Evolutionary conservation across 2,329 filamentous ascomycete genomes (phyloP), one percentile per base, ranked within the genome.

Genomic region (Paecilomyces sp.): DNA sequence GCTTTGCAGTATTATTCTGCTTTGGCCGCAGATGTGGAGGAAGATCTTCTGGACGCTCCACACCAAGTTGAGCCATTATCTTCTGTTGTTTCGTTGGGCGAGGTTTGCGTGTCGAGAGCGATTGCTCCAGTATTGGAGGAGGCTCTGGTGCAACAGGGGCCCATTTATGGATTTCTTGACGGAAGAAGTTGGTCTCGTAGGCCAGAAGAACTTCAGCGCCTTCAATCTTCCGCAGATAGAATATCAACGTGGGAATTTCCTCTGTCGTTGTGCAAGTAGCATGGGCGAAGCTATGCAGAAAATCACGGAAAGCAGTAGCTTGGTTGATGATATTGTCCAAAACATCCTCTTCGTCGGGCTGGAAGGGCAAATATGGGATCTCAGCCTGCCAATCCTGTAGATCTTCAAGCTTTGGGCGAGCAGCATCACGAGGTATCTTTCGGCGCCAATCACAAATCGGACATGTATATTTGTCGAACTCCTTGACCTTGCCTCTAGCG

Each of bases 401-500:
- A 66, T 97, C 92, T 73, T 99, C 94, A 0, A 99, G 81, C 75
- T 97, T 97, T 0, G 94, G 94, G 30, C 94, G 88, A 24, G 94
- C 92, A 25, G 94, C 94, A 79, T 99, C 94, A 54, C 94, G 90
- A 28, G 94, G 94, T 57, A 99, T 97, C 77, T 93, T 95, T 71
- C 97, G 90, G 18, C 94, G 88, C 86, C 92, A 97, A 73, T 99
- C 94, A 72, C 94, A 99, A 63, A 99, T 96, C 0, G 94, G 94
- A 69, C 94, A 99, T 1, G 93, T 97, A 72, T 97, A 99, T 73
- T 96, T 96, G 71, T 97, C 94, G 63, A 96, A 93, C 71, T 97
- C 94, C 77, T 97, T 97, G 68, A 99, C 91, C 72, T 97, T 99
- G 57, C 94, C 94, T 56, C 94, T 86, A 2, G 94, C 94, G 70